phyloP scores from a whole-genome alignment of 371 early-diverging fungal genomes.

The Mortierella sp. region DNA sequence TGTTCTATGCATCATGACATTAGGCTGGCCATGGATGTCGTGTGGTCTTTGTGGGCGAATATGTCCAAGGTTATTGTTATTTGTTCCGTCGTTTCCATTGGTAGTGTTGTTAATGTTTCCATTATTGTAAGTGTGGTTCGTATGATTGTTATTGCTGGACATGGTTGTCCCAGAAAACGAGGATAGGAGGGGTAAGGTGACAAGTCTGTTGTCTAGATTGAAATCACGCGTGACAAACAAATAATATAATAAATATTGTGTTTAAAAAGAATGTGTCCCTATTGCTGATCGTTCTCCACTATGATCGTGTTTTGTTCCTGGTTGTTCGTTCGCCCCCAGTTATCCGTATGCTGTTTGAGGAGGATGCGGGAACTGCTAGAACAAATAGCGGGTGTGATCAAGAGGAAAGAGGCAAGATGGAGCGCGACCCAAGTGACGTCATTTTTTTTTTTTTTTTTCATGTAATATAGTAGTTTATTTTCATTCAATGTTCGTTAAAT shows the following conservation, averaged over 20 bases:
- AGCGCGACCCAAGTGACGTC: not conserved
- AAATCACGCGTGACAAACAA: conserved; percentile 6
- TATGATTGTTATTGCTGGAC: conserved; percentile 22
- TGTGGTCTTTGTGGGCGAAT: conserved; percentile 18
- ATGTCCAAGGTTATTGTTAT: conserved; percentile 9
- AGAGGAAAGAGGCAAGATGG: not conserved
- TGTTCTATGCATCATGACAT: conserved; percentile 40
- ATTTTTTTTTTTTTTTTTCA: conserved; percentile 6
- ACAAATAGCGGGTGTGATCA: not conserved
- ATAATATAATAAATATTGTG: not conserved
- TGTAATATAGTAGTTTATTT: not conserved
- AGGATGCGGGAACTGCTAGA: not conserved
- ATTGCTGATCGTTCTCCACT: not conserved
- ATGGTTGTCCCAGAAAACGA: conserved; percentile 7
- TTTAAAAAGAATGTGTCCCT: not conserved
- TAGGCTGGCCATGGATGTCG: conserved; percentile 26
- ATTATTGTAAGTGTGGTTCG: conserved; percentile 11
- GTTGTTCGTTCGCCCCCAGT: not conserved
- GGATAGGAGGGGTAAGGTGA: not conserved
- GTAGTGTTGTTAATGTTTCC: conserved; percentile 1
- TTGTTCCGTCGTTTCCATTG: conserved; percentile 6
- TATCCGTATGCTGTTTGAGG: not conserved
- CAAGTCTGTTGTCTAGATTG: no score
- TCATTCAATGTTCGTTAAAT: no score
- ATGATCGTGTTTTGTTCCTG: not conserved